These are phyloP conservation scores for Linderina pennispora DNA, from an alignment of 192 early-diverging fungal genomes.

Conservation along the genomic window DNA sequence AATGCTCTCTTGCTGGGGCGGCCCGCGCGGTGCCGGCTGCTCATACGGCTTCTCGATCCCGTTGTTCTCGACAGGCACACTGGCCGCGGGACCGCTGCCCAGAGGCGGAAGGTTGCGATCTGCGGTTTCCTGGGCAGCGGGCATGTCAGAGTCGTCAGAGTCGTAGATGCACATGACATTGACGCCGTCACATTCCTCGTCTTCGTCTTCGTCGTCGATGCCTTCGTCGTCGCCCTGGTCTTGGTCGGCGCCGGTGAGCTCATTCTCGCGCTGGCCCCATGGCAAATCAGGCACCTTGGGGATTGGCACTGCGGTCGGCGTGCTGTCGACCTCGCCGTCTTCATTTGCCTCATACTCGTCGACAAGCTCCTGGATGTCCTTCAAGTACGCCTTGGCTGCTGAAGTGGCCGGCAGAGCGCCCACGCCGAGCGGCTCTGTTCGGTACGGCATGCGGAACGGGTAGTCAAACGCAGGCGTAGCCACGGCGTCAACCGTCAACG, in stretches of 20 bases:
- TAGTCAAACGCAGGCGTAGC: constrained; percentile 21
- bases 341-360: constrained; percentile 22
- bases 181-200: background rate
- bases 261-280: constrained; percentile 15
- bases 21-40: constrained; percentile 1
- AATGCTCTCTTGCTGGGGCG: constrained; percentile 67
- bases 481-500: constrained; percentile 23
- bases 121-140: background rate
- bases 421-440: constrained; percentile 19
- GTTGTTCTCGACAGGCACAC: constrained; percentile 4
- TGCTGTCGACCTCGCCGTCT: constrained; percentile 5
- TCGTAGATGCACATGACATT: background rate
- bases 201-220: constrained; percentile 32
- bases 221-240: constrained; percentile 16
- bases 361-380: constrained; percentile 36
- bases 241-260: background rate
- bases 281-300: constrained; percentile 35
- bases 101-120: too few species aligned
- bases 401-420: constrained; percentile 14
- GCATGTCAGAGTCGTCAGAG: background rate
- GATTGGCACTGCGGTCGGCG: constrained; percentile 9
- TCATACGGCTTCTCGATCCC: background rate
- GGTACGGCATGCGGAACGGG: constrained; percentile 20
- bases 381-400: constrained; percentile 33
- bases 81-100: constrained; percentile 5